Evolutionary conservation across 345 rosid species (phyloP).

Genomic region (Reutealis trisperma): DNA sequence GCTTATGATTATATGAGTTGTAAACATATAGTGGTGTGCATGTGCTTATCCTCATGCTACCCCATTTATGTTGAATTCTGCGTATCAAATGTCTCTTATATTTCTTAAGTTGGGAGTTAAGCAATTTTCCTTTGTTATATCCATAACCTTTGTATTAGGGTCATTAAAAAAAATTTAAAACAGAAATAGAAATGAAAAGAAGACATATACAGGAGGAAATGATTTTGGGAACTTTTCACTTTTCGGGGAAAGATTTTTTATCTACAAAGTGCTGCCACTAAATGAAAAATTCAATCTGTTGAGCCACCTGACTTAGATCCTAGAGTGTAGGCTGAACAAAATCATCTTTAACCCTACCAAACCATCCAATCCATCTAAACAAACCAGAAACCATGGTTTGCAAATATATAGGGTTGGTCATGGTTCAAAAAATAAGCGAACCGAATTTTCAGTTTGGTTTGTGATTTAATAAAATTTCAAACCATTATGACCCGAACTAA

Average conservation of each 20-base stretch:
- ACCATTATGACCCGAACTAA: no score
- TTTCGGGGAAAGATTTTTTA: neutral
- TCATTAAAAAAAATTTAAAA: neutral
- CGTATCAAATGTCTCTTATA: neutral
- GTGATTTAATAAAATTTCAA: no score
- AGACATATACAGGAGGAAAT: neutral
- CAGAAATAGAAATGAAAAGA: neutral
- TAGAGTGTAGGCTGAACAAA: no score
- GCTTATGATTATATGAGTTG: neutral
- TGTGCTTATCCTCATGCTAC: neutral
- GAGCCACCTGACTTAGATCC: neutral
- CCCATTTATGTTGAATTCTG: neutral
- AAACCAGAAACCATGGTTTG: no score
- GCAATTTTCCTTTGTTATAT: neutral
- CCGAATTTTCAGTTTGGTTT: no score
- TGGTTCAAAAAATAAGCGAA: no score
- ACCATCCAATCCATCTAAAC: no score
- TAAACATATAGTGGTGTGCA: neutral
- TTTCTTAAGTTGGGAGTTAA: neutral
- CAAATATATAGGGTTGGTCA: no score
- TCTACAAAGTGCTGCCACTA: neutral
- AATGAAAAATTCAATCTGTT: neutral
- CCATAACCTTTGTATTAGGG: neutral
- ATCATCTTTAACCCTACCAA: no score
- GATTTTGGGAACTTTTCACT: neutral